A percentile compares a stretch with the other conserved stretches of the same genome.
Evolutionary conservation across 257 asterid species (phyloP).

Genomic region (Paulownia fortunei): DNA sequence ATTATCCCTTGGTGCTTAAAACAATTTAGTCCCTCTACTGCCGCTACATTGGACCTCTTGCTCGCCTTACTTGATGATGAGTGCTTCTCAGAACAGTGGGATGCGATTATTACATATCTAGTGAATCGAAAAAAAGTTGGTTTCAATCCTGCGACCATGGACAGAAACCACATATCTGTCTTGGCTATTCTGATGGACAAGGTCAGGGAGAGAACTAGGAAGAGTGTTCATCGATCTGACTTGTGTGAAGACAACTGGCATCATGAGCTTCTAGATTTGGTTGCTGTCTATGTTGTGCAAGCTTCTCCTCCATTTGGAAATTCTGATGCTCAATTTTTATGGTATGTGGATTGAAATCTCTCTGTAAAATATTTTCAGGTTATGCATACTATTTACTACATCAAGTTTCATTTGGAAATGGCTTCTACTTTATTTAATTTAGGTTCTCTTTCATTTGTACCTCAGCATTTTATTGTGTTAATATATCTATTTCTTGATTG

Average conservation of each 20-base stretch:
- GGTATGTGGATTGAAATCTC: conserved; percentile 56
- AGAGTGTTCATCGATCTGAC: conserved; percentile 42
- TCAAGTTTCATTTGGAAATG: conserved; percentile 15
- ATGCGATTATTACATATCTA: conserved; percentile 60
- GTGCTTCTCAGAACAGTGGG: conserved; percentile 83
- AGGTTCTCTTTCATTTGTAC: conserved; percentile 19
- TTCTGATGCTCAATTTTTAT: conserved; percentile 59
- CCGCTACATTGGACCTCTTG: conserved; percentile 78
- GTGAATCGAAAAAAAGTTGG: conserved; percentile 45
- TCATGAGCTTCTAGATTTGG: conserved; percentile 77
- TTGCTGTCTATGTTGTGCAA: conserved; percentile 62
- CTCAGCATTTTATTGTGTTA: conserved; percentile 23
- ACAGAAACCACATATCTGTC: conserved; percentile 44
- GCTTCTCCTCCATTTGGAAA: conserved; percentile 60
- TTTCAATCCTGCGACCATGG: conserved; percentile 40
- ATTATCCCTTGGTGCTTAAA: conserved; percentile 88
- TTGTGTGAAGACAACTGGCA: conserved; percentile 52
- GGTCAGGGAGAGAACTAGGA: conserved; percentile 64
- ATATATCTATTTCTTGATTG: conserved; percentile 15
- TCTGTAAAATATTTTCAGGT: conserved; percentile 15
- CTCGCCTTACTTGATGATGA: conserved; percentile 83
- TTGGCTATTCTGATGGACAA: conserved; percentile 82
- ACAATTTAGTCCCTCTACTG: conserved; percentile 45
- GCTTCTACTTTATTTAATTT: conserved; percentile 13
- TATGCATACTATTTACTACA: conserved; percentile 5